Evolutionary conservation across 306 rosid genomes (phyloP).

Genomic region (Astragalus membranaceus): DNA sequence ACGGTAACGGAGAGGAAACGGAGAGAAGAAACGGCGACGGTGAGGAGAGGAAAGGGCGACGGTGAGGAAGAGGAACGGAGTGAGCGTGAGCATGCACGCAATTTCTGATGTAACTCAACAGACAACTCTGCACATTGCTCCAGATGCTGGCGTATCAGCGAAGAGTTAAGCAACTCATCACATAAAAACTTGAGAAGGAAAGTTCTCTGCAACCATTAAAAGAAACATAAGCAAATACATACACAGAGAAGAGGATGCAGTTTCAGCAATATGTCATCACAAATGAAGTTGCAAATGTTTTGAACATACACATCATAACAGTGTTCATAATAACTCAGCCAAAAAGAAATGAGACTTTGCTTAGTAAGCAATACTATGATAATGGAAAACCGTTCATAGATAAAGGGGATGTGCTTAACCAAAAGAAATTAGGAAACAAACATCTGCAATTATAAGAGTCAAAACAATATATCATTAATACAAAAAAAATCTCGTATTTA

Average conservation of each 20-base stretch:
- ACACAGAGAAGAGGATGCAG: slow-evolving; percentile 1
- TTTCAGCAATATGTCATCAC: neutral
- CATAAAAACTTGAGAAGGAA: slow-evolving; percentile 78
- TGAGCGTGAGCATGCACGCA: too few species aligned
- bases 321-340: neutral
- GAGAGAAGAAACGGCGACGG: too few species aligned
- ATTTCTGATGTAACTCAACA: slow-evolving; percentile 74
- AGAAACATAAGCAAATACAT: slow-evolving; percentile 13
- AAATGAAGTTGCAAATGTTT: slow-evolving; percentile 14
- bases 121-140: slow-evolving; percentile 84
- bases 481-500: neutral
- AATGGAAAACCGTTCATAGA: slow-evolving; percentile 8
- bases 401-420: neutral
- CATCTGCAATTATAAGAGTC: neutral
- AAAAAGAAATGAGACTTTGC: neutral
- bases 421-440: neutral
- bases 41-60: too few species aligned
- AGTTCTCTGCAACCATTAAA: slow-evolving; percentile 62
- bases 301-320: neutral
- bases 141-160: slow-evolving; percentile 75
- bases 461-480: neutral
- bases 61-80: too few species aligned
- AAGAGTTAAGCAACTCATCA: slow-evolving; percentile 83
- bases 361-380: neutral
- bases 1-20: too few species aligned